Evolutionary conservation across 768 basidiomycete species (phyloP), one percentile per base, ranked within the genome.

Genomic region (Boletellus ananas): DNA sequence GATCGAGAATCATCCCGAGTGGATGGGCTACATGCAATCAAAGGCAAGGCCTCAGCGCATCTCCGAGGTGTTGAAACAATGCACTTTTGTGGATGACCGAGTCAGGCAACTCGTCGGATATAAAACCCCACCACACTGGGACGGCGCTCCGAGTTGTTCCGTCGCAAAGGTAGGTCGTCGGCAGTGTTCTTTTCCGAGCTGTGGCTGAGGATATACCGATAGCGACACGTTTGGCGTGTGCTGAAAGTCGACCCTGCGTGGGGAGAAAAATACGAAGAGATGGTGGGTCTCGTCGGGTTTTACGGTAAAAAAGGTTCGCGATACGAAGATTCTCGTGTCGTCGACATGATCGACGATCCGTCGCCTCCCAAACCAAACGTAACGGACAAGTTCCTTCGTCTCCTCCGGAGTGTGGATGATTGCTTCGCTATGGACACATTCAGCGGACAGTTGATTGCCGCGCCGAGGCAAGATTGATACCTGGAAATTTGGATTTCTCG

Each of bases 271-370:
- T 81, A 80, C 60, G 65, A 67, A 14, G 81, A 81, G 55, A 79
- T 77, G 6, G 63, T 81, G 42, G 41, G 49, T 10, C 76, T 87
- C 34, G 64, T 85, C 36, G 62, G 58, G 16, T 65, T 78, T 45
- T 87, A 87, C 57, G 86, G 86, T 3, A 73, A 75, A 25, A 64
- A 74, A 9, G 84, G 84, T 6, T 66, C 62, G 21, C 74, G 75
- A 25, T 69, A 65, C 47, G 73, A 76, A 61, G 78, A 85, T 54
- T 56, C 72, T 21, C 67, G 72, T 20, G 77, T 85, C 20, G 56
- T 76, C 14, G 72, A 70, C 36, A 73, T 83, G 72, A 62, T 83
- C 34, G 65, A 79, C 31, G 80, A 83, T 54, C 65, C 66, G 6
- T 68, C 66, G 10, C 56, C 54, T 31, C 75, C 77, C 3, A 69